Percentiles rank a stretch among this genome's conserved stretches.
Conservation (phyloP, 2,329 filamentous ascomycete genomes). For the Phaeosphaeria sp. region DNA sequence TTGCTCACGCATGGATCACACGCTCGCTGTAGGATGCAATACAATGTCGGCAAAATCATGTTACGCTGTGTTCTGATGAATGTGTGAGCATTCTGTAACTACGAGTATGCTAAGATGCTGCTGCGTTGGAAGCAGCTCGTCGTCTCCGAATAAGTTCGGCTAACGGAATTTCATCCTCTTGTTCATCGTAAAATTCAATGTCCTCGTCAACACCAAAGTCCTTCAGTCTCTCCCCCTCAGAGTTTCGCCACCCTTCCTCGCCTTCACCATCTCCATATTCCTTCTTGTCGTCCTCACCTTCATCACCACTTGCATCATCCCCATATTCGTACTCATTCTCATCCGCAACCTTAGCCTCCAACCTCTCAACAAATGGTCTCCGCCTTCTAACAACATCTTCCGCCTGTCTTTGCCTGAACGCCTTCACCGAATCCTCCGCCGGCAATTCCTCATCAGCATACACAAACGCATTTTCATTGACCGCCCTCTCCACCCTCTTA, state of each 20-base stretch:
- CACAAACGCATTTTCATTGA: constrained; percentile 45
- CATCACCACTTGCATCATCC: constrained; percentile 25
- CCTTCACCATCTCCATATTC: constrained; percentile 49
- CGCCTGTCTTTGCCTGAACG: constrained; percentile 61
- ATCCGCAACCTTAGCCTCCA: constrained; percentile 30
- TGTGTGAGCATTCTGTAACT: neutral
- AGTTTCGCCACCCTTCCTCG: constrained; percentile 72
- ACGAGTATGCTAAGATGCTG: constrained; percentile 4
- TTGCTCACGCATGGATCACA: constrained; percentile 26
- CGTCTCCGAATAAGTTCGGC: constrained; percentile 64
- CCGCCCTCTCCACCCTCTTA: constrained; percentile 11
- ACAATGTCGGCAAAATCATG: neutral
- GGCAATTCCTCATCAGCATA: constrained; percentile 46
- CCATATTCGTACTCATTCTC: constrained; percentile 29
- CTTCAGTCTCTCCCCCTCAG: constrained; percentile 74
- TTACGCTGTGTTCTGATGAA: neutral
- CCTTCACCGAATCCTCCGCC: constrained; percentile 54
- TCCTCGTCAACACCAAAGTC: constrained; percentile 85
- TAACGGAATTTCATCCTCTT: constrained; percentile 72
- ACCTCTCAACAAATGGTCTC: constrained; percentile 51
- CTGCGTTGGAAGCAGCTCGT: constrained; percentile 17
- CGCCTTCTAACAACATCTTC: constrained; percentile 56
- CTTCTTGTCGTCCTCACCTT: constrained; percentile 22
- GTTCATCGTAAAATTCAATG: constrained; percentile 69
- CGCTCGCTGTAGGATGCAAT: constrained; percentile 12